Evolutionary conservation across 2,329 filamentous ascomycete species (phyloP).

Genomic region (Byssothecium circinans): DNA sequence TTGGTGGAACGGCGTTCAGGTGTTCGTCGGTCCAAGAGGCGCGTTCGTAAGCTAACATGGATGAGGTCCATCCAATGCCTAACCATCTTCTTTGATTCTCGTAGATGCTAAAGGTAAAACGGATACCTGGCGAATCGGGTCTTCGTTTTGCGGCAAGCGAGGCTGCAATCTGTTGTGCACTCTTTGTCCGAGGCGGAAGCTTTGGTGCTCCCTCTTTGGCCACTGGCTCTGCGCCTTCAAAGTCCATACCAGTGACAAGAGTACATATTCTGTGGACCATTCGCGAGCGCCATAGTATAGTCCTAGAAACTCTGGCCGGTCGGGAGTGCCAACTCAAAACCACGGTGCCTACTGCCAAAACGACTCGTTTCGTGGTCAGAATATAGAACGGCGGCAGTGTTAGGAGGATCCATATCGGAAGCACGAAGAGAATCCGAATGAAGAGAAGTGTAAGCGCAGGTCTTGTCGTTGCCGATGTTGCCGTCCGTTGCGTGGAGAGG

Average conservation of each 20-base stretch:
- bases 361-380: slow-evolving; percentile 81
- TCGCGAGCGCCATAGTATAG: slow-evolving; percentile 86
- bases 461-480: slow-evolving; percentile 86
- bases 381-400: slow-evolving; percentile 81
- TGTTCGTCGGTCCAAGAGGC: slow-evolving; percentile 96
- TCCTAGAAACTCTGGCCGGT: slow-evolving; percentile 79
- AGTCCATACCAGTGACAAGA: slow-evolving; percentile 78
- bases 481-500: slow-evolving; percentile 83
- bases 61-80: slow-evolving; percentile 91
- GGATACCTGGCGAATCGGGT: slow-evolving; percentile 70
- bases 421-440: slow-evolving; percentile 82
- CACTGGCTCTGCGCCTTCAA: slow-evolving; percentile 52
- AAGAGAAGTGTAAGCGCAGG: slow-evolving; percentile 89
- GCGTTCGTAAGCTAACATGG: slow-evolving; percentile 86
- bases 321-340: slow-evolving; percentile 90
- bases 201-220: slow-evolving; percentile 37
- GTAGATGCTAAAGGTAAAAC: slow-evolving; percentile 94
- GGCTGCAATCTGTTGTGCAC: slow-evolving; percentile 52
- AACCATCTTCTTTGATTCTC: slow-evolving; percentile 97
- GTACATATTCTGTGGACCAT: slow-evolving; percentile 69
- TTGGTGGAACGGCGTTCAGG: slow-evolving; percentile 75
- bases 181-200: slow-evolving; percentile 49
- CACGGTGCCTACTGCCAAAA: slow-evolving; percentile 84
- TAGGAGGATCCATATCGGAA: slow-evolving; percentile 82
- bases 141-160: slow-evolving; percentile 45